Evolutionary conservation across 345 rosid genomes (phyloP), one percentile per base, ranked within the genome.

Genomic region (Dipteronia dyeriana): DNA sequence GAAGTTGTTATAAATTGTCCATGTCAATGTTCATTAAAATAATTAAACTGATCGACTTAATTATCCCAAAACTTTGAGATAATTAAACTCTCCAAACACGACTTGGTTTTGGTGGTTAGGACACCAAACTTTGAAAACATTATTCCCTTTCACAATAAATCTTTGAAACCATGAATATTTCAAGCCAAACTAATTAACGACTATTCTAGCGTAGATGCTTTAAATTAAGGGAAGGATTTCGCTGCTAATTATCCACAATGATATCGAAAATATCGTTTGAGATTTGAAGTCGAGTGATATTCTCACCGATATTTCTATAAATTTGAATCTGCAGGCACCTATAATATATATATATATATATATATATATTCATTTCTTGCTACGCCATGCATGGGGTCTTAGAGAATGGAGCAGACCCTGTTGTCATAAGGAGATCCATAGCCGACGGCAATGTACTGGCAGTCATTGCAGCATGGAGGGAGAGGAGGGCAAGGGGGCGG

Each of bases 341-440:
- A 45, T n/a, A n/a, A n/a, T n/a, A n/a, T n/a, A n/a, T n/a, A n/a
- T n/a, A n/a, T n/a, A n/a, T n/a, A n/a, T n/a, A n/a, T n/a, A n/a
- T n/a, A n/a, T n/a, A n/a, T 10, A 10, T 45, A 45, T 45, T 31
- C 38, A 10, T 3, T 10, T 10, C 13, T 9, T 45, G 49, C 45
- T 6, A 41, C 10, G 45, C 45, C 49, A 10, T 45, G 49, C 49
- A 45, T 1, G n/a, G 16, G 7, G 57, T 3, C 0, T 73, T 45
- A 73, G 8, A 73, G 76, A 5, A 73, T 60, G 54, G 67, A 39
- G 63, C 71, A 75, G n/a, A 75, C 0, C 17, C 47, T 14, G 25
- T 11, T 10, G 2, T 75, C 47, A 22, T 51, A 19, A 9, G 19
- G n/a, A 19, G 29, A 43, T 14, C 1, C 61, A 31, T 47, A n/a